Conservation (phyloP, 2,329 filamentous ascomycete species). For the Tolypocladium ovalisporum region DNA sequence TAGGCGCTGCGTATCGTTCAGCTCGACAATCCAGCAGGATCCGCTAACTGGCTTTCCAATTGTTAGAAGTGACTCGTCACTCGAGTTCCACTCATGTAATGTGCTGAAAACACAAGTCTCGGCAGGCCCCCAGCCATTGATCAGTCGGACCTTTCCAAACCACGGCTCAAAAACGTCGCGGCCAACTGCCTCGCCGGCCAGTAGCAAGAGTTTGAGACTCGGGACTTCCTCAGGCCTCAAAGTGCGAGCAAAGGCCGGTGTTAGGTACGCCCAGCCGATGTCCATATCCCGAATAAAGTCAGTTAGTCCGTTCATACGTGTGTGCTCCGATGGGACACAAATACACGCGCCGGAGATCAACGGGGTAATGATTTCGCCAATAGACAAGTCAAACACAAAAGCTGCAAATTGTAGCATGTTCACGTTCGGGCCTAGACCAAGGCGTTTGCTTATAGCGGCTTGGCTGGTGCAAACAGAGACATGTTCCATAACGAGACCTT, state of each 20-base stretch:
- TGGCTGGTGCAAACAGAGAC: background rate
- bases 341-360: background rate
- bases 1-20: background rate
- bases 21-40: constrained; percentile 3
- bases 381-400: background rate
- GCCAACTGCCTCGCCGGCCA: constrained; percentile 3
- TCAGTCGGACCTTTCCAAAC: constrained; percentile 2
- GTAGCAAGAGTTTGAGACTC: constrained; percentile 1
- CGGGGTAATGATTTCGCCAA: background rate
- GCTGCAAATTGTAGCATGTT: background rate
- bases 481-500: background rate
- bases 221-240: constrained; percentile 1
- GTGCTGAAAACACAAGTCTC: constrained; percentile 2
- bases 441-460: background rate
- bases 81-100: background rate
- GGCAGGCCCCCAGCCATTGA: constrained; percentile 8
- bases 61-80: background rate
- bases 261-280: constrained; percentile 2
- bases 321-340: background rate
- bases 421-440: background rate
- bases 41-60: constrained; percentile 1
- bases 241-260: constrained; percentile 2
- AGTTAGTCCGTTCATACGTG: background rate
- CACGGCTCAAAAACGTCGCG: constrained; percentile 3
- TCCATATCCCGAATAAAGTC: constrained; percentile 1